Evolutionary conservation across 1,284 basidiomycete genomes (phyloP).

Genomic region (Gomphus sp.): DNA sequence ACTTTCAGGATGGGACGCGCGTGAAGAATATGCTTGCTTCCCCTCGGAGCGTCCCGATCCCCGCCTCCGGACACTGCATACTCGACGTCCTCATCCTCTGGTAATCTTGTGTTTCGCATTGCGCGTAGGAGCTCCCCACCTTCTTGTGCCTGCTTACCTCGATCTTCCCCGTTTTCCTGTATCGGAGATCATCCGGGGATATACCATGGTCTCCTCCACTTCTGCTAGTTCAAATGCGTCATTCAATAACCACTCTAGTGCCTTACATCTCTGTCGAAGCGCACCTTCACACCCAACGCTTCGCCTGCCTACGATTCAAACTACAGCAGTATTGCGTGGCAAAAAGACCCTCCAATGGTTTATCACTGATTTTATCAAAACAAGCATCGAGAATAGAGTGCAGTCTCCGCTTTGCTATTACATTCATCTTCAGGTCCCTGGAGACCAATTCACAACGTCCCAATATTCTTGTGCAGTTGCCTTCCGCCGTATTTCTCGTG

Average conservation of each 20-base stretch:
- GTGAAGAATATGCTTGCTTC: background rate
- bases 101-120: background rate
- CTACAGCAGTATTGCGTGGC: background rate
- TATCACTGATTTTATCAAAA: conserved; percentile 1
- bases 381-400: background rate
- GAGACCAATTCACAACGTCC: background rate
- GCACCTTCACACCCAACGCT: background rate
- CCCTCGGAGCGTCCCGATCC: background rate
- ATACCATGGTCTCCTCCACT: background rate
- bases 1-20: background rate
- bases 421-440: background rate
- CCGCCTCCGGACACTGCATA: background rate
- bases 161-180: conserved; percentile 2
- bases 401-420: background rate
- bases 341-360: background rate
- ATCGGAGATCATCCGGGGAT: background rate
- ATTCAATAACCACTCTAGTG: background rate
- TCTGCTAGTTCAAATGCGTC: background rate
- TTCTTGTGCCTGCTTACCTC: background rate
- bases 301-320: background rate
- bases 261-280: background rate
- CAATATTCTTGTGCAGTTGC: background rate
- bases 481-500: background rate
- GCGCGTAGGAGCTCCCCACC: background rate
- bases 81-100: background rate